Conservation (phyloP, 2,329 filamentous ascomycete genomes). For the Tolypocladium capitatum region DNA sequence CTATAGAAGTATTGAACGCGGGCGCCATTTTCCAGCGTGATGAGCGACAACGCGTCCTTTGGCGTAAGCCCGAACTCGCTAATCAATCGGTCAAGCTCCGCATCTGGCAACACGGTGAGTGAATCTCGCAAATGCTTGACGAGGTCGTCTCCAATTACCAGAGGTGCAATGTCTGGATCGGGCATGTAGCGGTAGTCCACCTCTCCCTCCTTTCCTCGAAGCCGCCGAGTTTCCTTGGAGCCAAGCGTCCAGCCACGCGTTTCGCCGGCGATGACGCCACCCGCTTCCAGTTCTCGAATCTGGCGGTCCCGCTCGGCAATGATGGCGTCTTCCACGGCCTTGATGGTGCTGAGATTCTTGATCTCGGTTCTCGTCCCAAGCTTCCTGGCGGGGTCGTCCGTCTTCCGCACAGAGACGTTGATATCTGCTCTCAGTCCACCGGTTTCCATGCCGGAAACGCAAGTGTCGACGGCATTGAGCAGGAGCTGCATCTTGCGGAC, state of each 20-base stretch:
- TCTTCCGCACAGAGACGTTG: constrained; percentile 74
- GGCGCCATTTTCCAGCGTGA: constrained; percentile 64
- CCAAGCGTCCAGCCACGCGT: constrained; percentile 89
- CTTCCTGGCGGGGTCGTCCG: constrained; percentile 24
- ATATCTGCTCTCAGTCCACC: constrained; percentile 87
- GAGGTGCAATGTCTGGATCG: constrained; percentile 75
- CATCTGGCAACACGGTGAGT: constrained; percentile 61
- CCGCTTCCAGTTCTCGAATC: constrained; percentile 63
- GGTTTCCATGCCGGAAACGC: constrained; percentile 83
- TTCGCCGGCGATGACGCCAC: constrained; percentile 66
- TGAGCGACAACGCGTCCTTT: constrained; percentile 74
- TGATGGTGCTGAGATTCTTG: constrained; percentile 92
- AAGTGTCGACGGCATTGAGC: constrained; percentile 68
- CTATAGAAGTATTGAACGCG: constrained; percentile 72
- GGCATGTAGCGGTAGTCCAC: constrained; percentile 99
- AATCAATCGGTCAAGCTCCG: constrained; percentile 49
- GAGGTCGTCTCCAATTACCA: constrained; percentile 61
- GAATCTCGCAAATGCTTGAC: constrained; percentile 47
- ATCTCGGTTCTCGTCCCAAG: constrained; percentile 90
- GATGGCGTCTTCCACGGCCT: constrained; percentile 88
- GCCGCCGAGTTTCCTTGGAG: constrained; percentile 62
- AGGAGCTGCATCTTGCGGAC: constrained; percentile 80
- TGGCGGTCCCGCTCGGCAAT: constrained; percentile 83
- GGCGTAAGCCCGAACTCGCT: constrained; percentile 52
- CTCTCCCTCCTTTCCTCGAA: constrained; percentile 90